A percentile compares a stretch with the other conserved stretches of the same genome.
Conservation (phyloP, 768 basidiomycete species). For the Naganishia kalamii region DNA sequence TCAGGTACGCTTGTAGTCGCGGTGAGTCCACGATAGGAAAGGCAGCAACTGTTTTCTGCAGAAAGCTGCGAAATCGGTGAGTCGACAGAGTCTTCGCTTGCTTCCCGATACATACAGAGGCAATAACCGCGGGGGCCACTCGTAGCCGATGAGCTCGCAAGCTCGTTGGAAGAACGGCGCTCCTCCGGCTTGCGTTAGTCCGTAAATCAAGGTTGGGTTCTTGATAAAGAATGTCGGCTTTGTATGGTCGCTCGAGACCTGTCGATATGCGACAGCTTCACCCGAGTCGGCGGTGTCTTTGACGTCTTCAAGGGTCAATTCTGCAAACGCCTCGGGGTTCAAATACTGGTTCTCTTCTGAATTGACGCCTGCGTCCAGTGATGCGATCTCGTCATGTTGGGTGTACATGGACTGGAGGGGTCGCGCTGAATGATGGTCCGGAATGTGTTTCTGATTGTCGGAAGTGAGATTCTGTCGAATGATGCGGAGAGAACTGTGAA, state of each 20-base stretch:
- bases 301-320: constrained; percentile 18
- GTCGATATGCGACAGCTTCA: constrained; percentile 20
- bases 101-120: constrained; percentile 9
- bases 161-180: constrained; percentile 13
- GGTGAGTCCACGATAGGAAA: constrained; percentile 27
- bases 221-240: constrained; percentile 23
- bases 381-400: neutral
- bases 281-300: constrained; percentile 3
- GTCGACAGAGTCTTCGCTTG: neutral
- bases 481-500: neutral
- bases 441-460: neutral
- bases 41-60: constrained; percentile 22
- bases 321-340: constrained; percentile 23
- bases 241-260: constrained; percentile 23
- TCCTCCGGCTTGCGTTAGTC: constrained; percentile 20
- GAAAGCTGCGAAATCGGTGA: constrained; percentile 1
- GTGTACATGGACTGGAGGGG: neutral
- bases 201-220: constrained; percentile 25
- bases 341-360: constrained; percentile 25
- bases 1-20: constrained; percentile 25
- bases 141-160: constrained; percentile 8
- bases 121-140: constrained; percentile 10
- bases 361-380: constrained; percentile 11
- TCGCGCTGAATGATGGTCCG: neutral
- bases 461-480: neutral